Percentiles rank a stretch among this genome's conserved stretches.
Conservation (phyloP, 2,329 filamentous ascomycete genomes). For the Venturia aucupariae region DNA sequence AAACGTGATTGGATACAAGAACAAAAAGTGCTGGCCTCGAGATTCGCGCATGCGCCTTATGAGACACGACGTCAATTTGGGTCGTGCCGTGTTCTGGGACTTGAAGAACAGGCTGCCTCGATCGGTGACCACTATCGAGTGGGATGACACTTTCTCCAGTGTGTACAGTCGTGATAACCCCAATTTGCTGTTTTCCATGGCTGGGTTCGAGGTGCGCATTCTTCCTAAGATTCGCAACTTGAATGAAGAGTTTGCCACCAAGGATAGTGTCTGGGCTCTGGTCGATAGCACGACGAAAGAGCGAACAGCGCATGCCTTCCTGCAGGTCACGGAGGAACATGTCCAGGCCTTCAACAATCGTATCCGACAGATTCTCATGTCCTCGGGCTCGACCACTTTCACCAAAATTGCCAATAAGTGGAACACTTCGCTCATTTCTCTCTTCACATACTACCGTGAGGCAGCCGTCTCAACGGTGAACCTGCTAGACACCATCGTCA, state of each 20-base stretch:
- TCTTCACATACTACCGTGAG: slow-evolving; percentile 98
- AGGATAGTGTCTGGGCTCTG: slow-evolving; percentile 96
- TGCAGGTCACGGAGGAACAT: slow-evolving; percentile 96
- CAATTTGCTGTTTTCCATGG: slow-evolving; percentile 96
- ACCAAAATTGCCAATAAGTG: slow-evolving; percentile 99
- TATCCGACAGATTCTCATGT: slow-evolving; percentile 98
- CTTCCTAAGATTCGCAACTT: slow-evolving; percentile 89
- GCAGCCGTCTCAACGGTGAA: slow-evolving; percentile 93
- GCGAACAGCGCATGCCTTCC: slow-evolving; percentile 90
- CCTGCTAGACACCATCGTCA: slow-evolving; percentile 93
- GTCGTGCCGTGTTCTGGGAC: slow-evolving; percentile 97
- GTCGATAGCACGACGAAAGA: slow-evolving; percentile 96
- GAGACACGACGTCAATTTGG: slow-evolving; percentile 96
- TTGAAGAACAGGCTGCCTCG: slow-evolving; percentile 92
- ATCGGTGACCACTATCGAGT: slow-evolving; percentile 94
- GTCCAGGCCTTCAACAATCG: slow-evolving; percentile 99
- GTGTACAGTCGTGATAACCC: slow-evolving; percentile 98
- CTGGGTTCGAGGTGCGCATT: slow-evolving; percentile 92
- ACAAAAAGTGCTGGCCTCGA: slow-evolving; percentile 98
- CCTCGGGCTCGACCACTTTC: slow-evolving; percentile 96
- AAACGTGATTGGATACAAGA: slow-evolving; percentile 97
- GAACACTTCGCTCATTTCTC: slow-evolving; percentile 93
- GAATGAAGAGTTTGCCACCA: slow-evolving; percentile 93
- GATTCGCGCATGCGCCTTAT: slow-evolving; percentile 97
- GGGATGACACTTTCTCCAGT: slow-evolving; percentile 97